These are phyloP conservation scores for Dalbergia cochinchinensis DNA, from an alignment of 306 rosid genomes.

Conservation along the genomic window DNA sequence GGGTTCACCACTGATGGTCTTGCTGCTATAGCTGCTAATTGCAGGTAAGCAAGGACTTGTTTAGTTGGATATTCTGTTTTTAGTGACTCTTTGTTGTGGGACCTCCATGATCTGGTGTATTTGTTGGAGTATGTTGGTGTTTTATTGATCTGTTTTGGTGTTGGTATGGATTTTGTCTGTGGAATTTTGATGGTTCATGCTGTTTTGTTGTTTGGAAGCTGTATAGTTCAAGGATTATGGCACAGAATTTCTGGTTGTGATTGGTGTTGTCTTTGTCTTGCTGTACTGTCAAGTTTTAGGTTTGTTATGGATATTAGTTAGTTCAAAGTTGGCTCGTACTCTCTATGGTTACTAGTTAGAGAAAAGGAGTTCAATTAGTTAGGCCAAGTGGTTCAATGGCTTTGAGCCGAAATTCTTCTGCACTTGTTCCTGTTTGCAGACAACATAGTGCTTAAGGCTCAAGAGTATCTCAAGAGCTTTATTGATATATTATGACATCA, in stretches of 20 bases:
- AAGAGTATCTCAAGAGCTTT: neutral
- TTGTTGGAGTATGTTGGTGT: neutral
- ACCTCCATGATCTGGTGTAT: conserved; percentile 1
- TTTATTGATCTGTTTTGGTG: neutral
- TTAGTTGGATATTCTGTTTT: neutral
- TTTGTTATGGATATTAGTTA: neutral
- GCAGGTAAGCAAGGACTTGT: conserved; percentile 63
- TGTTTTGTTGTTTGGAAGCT: conserved; percentile 27
- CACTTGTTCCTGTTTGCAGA: neutral
- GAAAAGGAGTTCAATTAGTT: neutral
- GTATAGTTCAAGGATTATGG: conserved; percentile 1
- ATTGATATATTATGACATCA: conserved; percentile 3
- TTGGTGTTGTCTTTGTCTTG: conserved; percentile 21
- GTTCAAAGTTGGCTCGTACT: conserved; percentile 8
- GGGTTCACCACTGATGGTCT: conserved; percentile 95
- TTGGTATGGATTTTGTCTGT: conserved; percentile 10
- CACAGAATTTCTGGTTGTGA: conserved; percentile 2
- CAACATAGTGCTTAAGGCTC: neutral
- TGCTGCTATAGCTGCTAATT: conserved; percentile 88
- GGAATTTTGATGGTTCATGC: conserved; percentile 11
- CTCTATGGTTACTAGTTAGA: neutral
- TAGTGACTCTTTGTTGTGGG: neutral
- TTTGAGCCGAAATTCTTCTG: neutral
- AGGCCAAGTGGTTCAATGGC: conserved; percentile 18
- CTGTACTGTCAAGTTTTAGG: conserved; percentile 20